Conservation (phyloP, 768 basidiomycete species). For the Obba rivulosa region DNA sequence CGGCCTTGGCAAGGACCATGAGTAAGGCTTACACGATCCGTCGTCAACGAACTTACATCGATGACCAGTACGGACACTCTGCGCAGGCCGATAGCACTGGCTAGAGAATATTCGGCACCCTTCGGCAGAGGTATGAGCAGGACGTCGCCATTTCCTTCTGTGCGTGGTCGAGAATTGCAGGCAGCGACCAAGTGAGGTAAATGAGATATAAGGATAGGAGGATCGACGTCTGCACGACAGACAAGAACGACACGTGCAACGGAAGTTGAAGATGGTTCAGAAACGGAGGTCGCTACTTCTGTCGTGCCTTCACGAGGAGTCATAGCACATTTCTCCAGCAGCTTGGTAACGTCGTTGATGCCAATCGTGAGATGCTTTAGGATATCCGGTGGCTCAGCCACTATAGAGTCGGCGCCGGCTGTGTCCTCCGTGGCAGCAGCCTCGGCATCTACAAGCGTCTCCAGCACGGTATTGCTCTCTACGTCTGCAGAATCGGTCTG, state of each 20-base stretch:
- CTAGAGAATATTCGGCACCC: slow-evolving; percentile 58
- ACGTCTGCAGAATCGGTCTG: background rate
- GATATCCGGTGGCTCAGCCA: slow-evolving; percentile 30
- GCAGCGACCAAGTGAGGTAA: slow-evolving; percentile 73
- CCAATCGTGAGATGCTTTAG: slow-evolving; percentile 52
- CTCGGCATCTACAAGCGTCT: no score
- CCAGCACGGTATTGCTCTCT: background rate
- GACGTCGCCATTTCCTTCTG: slow-evolving; percentile 23
- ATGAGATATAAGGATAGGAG: slow-evolving; percentile 66
- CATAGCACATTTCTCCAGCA: slow-evolving; percentile 55
- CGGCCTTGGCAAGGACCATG: slow-evolving; percentile 26
- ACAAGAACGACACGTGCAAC: slow-evolving; percentile 46
- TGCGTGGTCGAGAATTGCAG: slow-evolving; percentile 46
- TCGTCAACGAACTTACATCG: slow-evolving; percentile 42
- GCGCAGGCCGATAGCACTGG: slow-evolving; percentile 58
- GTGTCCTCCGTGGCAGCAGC: no score
- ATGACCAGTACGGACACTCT: slow-evolving; percentile 63
- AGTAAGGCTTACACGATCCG: background rate
- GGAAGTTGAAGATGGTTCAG: background rate
- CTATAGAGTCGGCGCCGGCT: background rate
- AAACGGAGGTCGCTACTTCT: background rate
- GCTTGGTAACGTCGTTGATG: slow-evolving; percentile 77
- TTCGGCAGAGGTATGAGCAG: slow-evolving; percentile 62
- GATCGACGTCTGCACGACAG: slow-evolving; percentile 72
- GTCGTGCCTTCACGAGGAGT: slow-evolving; percentile 9